phyloP scores from a whole-genome alignment of 2,329 filamentous ascomycete genomes.

The Lachnellula arida region DNA sequence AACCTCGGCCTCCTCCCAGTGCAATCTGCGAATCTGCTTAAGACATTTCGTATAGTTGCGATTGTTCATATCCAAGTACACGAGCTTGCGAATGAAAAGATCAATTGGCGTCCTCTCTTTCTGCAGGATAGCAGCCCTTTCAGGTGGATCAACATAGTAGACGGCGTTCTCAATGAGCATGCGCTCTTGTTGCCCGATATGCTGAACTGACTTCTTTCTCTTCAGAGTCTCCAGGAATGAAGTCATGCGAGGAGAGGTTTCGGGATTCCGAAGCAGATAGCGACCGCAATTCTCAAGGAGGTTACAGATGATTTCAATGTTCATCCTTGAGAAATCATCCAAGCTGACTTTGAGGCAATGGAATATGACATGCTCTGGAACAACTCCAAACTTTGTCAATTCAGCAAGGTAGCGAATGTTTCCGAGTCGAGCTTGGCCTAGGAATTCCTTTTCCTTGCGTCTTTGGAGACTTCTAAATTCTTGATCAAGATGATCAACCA shows the following conservation, averaged over 20 bases:
- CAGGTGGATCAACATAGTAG: constrained; percentile 95
- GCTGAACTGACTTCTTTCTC: constrained; percentile 92
- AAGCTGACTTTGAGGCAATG: constrained; percentile 97
- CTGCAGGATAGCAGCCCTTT: constrained; percentile 89
- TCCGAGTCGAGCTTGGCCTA: constrained; percentile 86
- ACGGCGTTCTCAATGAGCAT: constrained; percentile 98
- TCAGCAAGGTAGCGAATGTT: constrained; percentile 98
- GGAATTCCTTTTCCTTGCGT: constrained; percentile 95
- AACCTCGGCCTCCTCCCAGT: constrained; percentile 88
- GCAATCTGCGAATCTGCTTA: constrained; percentile 89
- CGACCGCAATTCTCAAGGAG: constrained; percentile 93
- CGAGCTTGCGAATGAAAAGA: constrained; percentile 83
- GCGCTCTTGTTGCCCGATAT: constrained; percentile 90
- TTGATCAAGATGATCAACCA: constrained; percentile 89
- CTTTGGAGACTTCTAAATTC: constrained; percentile 96
- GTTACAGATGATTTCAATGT: constrained; percentile 97
- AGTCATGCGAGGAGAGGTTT: constrained; percentile 87
- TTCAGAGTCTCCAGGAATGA: constrained; percentile 93
- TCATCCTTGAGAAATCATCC: constrained; percentile 97
- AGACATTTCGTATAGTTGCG: constrained; percentile 90
- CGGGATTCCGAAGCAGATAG: constrained; percentile 85
- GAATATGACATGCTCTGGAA: constrained; percentile 97
- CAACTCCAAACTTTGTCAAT: constrained; percentile 94
- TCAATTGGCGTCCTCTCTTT: constrained; percentile 95
- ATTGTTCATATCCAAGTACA: constrained; percentile 92